A percentile compares a stretch with the other conserved stretches of the same genome.
Conservation (phyloP, 2,329 filamentous ascomycete species). For the Macrophomina tecta region DNA sequence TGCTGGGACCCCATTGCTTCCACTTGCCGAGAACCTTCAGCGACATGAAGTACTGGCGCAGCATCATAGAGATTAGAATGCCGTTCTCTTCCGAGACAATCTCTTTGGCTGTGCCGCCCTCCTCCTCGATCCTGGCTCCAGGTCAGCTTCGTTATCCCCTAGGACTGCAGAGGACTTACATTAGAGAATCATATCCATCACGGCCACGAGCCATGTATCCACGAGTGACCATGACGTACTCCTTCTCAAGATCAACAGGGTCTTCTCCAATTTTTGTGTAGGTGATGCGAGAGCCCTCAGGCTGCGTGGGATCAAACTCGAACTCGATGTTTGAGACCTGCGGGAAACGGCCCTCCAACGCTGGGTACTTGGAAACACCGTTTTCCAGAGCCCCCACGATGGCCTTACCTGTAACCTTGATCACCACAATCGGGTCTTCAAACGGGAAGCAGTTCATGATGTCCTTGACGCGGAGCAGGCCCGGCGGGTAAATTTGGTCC, state of each 20-base stretch:
- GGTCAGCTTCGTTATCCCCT: constrained; percentile 53
- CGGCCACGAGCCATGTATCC: constrained; percentile 91
- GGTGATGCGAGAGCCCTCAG: constrained; percentile 67
- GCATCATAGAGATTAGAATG: constrained; percentile 81
- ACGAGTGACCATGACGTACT: constrained; percentile 78
- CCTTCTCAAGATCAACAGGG: constrained; percentile 65
- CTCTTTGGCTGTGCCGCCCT: constrained; percentile 78
- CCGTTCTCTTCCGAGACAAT: constrained; percentile 86
- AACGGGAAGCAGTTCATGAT: constrained; percentile 92
- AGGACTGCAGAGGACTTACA: not conserved
- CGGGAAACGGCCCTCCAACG: constrained; percentile 82
- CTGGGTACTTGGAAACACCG: constrained; percentile 78
- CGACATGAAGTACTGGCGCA: constrained; percentile 90
- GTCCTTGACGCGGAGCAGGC: constrained; percentile 77
- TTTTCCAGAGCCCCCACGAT: constrained; percentile 86
- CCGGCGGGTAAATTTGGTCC: constrained; percentile 86
- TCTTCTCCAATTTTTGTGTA: constrained; percentile 66
- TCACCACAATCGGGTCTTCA: constrained; percentile 83
- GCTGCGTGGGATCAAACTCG: constrained; percentile 69
- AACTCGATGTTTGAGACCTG: constrained; percentile 86
- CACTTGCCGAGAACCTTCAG: constrained; percentile 81
- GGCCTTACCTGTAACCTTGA: constrained; percentile 73
- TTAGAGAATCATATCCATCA: constrained; percentile 31
- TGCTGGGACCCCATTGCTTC: constrained; percentile 70
- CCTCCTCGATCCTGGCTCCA: constrained; percentile 61